Evolutionary conservation across 2,329 filamentous ascomycete genomes (phyloP).

Genomic region (Stagonosporopsis vannaccii): DNA sequence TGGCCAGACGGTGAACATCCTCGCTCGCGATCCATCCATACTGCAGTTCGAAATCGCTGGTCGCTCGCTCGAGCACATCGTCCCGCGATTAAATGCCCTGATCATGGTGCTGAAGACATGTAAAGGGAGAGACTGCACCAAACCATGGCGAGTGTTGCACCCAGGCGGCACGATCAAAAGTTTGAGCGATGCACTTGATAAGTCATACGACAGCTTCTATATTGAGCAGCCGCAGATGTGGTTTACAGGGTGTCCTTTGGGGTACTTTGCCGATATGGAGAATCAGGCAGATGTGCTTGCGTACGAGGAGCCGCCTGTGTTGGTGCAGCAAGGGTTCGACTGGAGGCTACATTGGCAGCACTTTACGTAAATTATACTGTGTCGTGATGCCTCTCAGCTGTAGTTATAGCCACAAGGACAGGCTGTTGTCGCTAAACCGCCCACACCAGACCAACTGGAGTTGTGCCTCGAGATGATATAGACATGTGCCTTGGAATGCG

Average conservation of each 20-base stretch:
- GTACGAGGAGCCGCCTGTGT: not conserved
- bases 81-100: not conserved
- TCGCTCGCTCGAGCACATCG: not conserved
- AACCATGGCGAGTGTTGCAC: not conserved
- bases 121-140: not conserved
- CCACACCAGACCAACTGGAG: not conserved
- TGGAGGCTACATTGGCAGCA: not conserved
- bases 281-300: not conserved
- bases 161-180: not conserved
- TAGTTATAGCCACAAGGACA: not conserved
- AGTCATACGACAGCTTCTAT: not conserved
- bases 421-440: not conserved
- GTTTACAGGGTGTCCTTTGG: not conserved
- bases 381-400: not conserved
- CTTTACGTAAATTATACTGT: not conserved
- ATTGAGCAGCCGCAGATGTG: not conserved
- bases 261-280: not conserved
- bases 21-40: not conserved
- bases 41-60: not conserved
- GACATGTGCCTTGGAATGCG: not conserved
- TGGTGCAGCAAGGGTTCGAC: not conserved
- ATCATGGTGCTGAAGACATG: not conserved
- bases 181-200: not conserved
- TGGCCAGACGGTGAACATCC: not conserved
- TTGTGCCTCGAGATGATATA: not conserved